phyloP scores from a whole-genome alignment of 2,329 filamentous ascomycete species.

The Neonectria coccinea region DNA sequence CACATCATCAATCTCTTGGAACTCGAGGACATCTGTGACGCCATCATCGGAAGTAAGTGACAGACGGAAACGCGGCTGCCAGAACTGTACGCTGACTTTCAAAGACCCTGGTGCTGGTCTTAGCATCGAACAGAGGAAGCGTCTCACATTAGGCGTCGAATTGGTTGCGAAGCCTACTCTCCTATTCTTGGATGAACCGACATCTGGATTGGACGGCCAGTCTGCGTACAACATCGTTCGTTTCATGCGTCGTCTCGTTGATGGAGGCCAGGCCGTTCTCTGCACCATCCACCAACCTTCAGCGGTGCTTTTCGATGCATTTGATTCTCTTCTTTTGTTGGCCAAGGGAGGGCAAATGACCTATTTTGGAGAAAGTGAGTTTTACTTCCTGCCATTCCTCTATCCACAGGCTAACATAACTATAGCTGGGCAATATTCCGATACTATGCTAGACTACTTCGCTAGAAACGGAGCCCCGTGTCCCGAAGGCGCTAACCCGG shows the following conservation, averaged over 20 bases:
- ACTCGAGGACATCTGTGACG: constrained; percentile 72
- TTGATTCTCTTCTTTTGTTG: constrained; percentile 38
- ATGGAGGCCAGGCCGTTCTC: constrained; percentile 73
- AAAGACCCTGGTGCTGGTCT: constrained; percentile 55
- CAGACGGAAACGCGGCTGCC: too few relatives aligned
- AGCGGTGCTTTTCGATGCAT: constrained; percentile 34
- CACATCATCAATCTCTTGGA: constrained; percentile 75
- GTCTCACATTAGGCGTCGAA: constrained; percentile 77
- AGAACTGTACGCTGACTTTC: constrained; percentile 58
- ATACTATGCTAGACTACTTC: constrained; percentile 58
- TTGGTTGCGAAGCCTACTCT: constrained; percentile 76
- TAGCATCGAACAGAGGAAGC: constrained; percentile 67
- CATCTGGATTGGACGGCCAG: constrained; percentile 57
- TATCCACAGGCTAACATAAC: constrained; percentile 3
- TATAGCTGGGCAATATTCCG: constrained; percentile 34
- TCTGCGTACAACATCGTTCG: constrained; percentile 54
- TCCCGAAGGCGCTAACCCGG: constrained; percentile 55
- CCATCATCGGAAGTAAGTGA: constrained; percentile 65
- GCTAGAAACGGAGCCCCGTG: constrained; percentile 59
- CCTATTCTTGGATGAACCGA: constrained; percentile 77
- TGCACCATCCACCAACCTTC: constrained; percentile 74
- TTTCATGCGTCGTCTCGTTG: constrained; percentile 61
- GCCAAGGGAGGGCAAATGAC: constrained; percentile 39
- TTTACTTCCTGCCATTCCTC: background rate
- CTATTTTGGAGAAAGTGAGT: constrained; percentile 35